Conservation (phyloP, 176 grass and related monocot species). For the Eremochloa ophiuroides region DNA sequence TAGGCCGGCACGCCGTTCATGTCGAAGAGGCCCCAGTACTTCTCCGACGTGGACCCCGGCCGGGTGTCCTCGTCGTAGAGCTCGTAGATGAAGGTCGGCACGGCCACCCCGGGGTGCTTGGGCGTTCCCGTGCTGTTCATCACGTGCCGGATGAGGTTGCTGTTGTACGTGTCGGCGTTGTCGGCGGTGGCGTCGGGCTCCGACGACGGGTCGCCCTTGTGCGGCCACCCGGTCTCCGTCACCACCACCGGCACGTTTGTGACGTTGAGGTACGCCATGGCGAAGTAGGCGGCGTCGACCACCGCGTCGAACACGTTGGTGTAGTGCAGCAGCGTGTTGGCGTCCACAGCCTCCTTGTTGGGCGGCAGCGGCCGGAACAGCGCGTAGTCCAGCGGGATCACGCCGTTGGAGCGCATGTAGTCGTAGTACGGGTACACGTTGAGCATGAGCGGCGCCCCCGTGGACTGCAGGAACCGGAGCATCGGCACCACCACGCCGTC, state of each 20-base stretch:
- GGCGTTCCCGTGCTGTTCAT: constrained; percentile 93
- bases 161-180: constrained; percentile 96
- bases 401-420: constrained; percentile 96
- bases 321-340: constrained; percentile 96
- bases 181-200: constrained; percentile 85
- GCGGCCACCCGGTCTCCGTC: constrained; percentile 92
- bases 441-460: constrained; percentile 71
- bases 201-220: constrained; percentile 69
- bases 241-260: constrained; percentile 89
- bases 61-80: constrained; percentile 91
- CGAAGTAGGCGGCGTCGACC: constrained; percentile 90
- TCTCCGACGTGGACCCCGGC: constrained; percentile 60
- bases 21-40: constrained; percentile 87
- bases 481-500: constrained; percentile 60
- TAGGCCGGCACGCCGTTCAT: constrained; percentile 77
- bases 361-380: constrained; percentile 87
- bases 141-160: constrained; percentile 87
- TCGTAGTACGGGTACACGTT: constrained; percentile 99
- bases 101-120: constrained; percentile 80
- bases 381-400: constrained; percentile 90
- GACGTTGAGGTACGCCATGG: constrained; percentile 92
- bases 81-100: constrained; percentile 93
- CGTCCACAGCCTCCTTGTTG: constrained; percentile 96
- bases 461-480: constrained; percentile 84
- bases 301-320: constrained; percentile 95